These are phyloP conservation scores for Epichloe gansuensis DNA, from an alignment of 2,329 filamentous ascomycete genomes.

Conservation along the genomic window DNA sequence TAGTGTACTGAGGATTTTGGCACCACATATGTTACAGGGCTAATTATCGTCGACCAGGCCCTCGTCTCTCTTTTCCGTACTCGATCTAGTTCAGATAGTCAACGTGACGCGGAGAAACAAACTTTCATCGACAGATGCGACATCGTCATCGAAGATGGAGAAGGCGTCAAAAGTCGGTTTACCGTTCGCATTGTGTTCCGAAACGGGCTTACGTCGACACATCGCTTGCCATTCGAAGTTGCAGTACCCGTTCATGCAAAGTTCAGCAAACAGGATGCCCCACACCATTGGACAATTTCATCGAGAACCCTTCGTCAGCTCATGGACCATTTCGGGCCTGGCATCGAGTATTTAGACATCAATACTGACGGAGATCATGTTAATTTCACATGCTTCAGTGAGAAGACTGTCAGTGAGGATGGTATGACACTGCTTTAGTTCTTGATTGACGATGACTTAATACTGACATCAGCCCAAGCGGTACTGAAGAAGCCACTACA, in stretches of 20 bases:
- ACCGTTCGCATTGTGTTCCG: constrained; percentile 62
- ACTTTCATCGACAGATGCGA: constrained; percentile 64
- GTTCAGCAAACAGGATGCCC: constrained; percentile 54
- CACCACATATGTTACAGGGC: not conserved
- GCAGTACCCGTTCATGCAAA: constrained; percentile 64
- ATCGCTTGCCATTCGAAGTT: constrained; percentile 63
- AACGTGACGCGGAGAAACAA: constrained; percentile 49
- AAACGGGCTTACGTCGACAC: constrained; percentile 67
- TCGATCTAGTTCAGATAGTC: constrained; percentile 44
- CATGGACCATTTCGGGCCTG: constrained; percentile 69
- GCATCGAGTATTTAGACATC: constrained; percentile 70
- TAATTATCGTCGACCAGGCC: constrained; percentile 28
- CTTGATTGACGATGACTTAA: not conserved
- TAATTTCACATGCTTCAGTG: constrained; percentile 71
- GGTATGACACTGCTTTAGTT: constrained; percentile 16
- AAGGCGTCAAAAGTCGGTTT: constrained; percentile 59
- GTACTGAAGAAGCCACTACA: constrained; percentile 70
- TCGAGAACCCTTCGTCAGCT: constrained; percentile 60
- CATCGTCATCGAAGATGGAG: constrained; percentile 59
- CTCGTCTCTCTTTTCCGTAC: constrained; percentile 65
- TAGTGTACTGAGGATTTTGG: not conserved
- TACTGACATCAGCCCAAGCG: constrained; percentile 31
- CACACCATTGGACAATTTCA: constrained; percentile 61
- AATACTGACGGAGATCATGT: constrained; percentile 61
- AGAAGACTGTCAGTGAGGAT: constrained; percentile 58